Evolutionary conservation across 768 basidiomycete genomes (phyloP).

Genomic region (Dioszegia hungarica): DNA sequence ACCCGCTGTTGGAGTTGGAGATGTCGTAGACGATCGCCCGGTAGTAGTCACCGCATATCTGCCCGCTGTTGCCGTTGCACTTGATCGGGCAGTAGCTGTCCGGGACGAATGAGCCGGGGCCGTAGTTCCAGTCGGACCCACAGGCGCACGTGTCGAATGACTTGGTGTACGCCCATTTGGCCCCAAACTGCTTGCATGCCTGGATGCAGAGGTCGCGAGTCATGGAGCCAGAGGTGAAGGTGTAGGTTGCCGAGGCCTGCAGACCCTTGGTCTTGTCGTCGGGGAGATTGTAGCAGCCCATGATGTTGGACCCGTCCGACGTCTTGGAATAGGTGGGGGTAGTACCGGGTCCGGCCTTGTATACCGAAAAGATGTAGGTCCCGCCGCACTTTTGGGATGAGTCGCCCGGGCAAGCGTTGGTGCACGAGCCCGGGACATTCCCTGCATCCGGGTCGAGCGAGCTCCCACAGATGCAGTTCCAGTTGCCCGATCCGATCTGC

Average conservation of each 20-base stretch:
- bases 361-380: constrained; percentile 18
- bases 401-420: constrained; percentile 25
- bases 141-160: constrained; percentile 32
- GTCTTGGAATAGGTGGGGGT: neutral
- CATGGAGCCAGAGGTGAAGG: constrained; percentile 25
- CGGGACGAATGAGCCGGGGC: constrained; percentile 23
- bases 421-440: constrained; percentile 11
- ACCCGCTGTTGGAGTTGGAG: constrained; percentile 11
- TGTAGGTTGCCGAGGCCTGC: constrained; percentile 17
- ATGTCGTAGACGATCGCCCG: constrained; percentile 30
- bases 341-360: constrained; percentile 20
- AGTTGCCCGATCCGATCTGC: neutral
- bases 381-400: constrained; percentile 25
- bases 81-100: constrained; percentile 22
- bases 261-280: constrained; percentile 11
- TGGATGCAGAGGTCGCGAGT: constrained; percentile 36
- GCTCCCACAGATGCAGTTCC: constrained; percentile 23
- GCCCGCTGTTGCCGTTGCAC: constrained; percentile 34
- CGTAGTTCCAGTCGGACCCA: constrained; percentile 23
- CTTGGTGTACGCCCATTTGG: constrained; percentile 37
- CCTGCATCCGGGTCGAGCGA: constrained; percentile 6
- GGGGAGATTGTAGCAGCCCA: constrained; percentile 31
- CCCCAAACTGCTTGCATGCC: constrained; percentile 27
- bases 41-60: constrained; percentile 35
- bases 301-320: neutral